Percentiles rank a stretch among this genome's conserved stretches.
phyloP scores from a whole-genome alignment of 768 basidiomycete species.

The Suillus subaureus region DNA sequence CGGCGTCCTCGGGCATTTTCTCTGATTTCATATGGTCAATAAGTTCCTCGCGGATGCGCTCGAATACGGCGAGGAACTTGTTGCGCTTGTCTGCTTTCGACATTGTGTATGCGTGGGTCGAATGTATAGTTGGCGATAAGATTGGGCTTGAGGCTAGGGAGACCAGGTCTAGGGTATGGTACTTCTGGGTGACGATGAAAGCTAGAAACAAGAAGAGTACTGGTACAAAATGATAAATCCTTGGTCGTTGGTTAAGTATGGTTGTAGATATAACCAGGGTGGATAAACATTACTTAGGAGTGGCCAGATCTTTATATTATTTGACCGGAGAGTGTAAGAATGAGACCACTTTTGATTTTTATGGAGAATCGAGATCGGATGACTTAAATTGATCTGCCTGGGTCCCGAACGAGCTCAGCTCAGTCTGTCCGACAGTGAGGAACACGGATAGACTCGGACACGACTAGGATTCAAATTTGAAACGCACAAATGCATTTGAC shows the following conservation, averaged over 20 bases:
- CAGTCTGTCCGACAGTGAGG: neutral
- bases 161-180: neutral
- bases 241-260: neutral
- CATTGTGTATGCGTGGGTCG: neutral
- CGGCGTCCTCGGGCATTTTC: constrained; percentile 82
- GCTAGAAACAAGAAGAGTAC: neutral
- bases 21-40: constrained; percentile 64
- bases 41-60: constrained; percentile 75
- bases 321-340: neutral
- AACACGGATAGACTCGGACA: neutral
- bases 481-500: neutral
- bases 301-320: constrained; percentile 3
- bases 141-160: neutral
- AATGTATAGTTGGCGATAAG: neutral
- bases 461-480: neutral
- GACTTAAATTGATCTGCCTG: neutral
- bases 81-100: constrained; percentile 48
- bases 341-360: constrained; percentile 8
- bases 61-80: constrained; percentile 76
- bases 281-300: neutral
- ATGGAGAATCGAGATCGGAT: neutral
- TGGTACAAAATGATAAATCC: neutral
- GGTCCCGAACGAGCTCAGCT: neutral
- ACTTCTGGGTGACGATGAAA: neutral
- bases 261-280: neutral